Conservation (phyloP, 345 rosid genomes). For the Salix suchowensis region DNA sequence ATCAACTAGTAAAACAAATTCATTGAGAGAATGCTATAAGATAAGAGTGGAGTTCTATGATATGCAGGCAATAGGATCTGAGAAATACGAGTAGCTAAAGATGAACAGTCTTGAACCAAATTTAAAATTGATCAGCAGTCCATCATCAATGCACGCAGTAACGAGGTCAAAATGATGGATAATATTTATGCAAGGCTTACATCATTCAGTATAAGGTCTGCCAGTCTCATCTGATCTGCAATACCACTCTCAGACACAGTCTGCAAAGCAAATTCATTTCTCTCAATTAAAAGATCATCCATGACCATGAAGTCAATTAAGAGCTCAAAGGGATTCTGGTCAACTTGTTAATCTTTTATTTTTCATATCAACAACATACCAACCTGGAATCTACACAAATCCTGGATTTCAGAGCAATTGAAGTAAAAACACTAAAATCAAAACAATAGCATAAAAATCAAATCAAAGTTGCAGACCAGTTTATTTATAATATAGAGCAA, state of each 20-base stretch:
- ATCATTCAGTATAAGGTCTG: conserved; percentile 68
- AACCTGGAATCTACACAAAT: not conserved
- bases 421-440: not conserved
- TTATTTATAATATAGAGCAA: not conserved
- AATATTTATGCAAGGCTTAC: conserved; percentile 43
- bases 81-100: not conserved
- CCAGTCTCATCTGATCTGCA: conserved; percentile 86
- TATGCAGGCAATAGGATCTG: not conserved
- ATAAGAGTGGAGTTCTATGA: not conserved
- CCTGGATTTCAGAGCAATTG: not conserved
- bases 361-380: not conserved
- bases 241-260: conserved; percentile 82
- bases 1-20: not conserved
- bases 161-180: not conserved
- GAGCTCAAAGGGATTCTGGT: not conserved
- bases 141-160: not conserved
- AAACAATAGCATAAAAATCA: not conserved
- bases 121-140: not conserved
- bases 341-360: not conserved
- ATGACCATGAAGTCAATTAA: not conserved
- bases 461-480: not conserved
- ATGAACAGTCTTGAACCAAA: not conserved
- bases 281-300: not conserved
- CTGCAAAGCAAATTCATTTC: conserved; percentile 35
- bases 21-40: not conserved